These are phyloP conservation scores for Boeremia lycopersici DNA, from an alignment of 2,329 filamentous ascomycete species.

Conservation along the genomic window DNA sequence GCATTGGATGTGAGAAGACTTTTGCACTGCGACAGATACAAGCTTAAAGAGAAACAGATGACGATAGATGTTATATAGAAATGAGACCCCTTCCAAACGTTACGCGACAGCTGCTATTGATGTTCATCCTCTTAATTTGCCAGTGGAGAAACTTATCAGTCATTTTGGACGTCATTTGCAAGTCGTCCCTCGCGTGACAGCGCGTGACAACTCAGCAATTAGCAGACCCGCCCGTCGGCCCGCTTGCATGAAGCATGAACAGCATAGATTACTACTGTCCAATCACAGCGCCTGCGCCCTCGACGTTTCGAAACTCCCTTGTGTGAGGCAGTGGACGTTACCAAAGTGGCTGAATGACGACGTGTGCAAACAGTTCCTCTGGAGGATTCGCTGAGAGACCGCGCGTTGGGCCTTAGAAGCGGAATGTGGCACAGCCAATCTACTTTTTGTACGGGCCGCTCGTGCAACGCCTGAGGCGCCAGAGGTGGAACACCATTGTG, in stretches of 20 bases:
- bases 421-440: slow-evolving; percentile 32
- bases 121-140: too few relatives aligned
- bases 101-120: too few relatives aligned
- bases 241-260: slow-evolving; percentile 2
- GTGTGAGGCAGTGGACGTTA: slow-evolving; percentile 9
- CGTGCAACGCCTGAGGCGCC: slow-evolving; percentile 20
- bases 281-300: background rate
- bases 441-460: slow-evolving; percentile 23
- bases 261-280: background rate
- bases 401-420: slow-evolving; percentile 18
- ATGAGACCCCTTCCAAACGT: too few relatives aligned
- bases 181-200: too few relatives aligned
- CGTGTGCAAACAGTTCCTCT: background rate
- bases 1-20: too few relatives aligned
- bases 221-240: slow-evolving; percentile 4
- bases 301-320: slow-evolving; percentile 11
- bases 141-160: too few relatives aligned
- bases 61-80: too few relatives aligned
- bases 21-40: too few relatives aligned
- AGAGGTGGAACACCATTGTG: background rate
- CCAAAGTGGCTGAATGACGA: slow-evolving; percentile 6
- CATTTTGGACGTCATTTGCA: too few relatives aligned
- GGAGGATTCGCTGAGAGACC: slow-evolving; percentile 1
- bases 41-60: too few relatives aligned
- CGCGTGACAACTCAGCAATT: background rate